A percentile compares a stretch with the other conserved stretches of the same genome.
These are phyloP conservation scores for Loxodes magnus DNA, from an alignment of 73 alveolate genomes.

Conservation along the genomic window DNA sequence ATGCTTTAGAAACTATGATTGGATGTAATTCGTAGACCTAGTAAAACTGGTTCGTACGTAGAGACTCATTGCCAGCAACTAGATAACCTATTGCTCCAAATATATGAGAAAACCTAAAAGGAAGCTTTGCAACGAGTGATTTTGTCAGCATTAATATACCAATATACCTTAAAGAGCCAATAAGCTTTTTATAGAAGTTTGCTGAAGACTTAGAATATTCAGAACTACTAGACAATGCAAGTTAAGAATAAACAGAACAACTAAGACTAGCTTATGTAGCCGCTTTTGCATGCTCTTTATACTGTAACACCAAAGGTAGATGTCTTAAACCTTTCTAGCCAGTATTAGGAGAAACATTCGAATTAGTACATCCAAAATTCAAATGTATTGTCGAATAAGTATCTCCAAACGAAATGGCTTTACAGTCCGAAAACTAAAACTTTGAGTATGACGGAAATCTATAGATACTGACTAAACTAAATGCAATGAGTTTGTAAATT, in stretches of 20 bases:
- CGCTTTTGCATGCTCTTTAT: slow-evolving; percentile 20
- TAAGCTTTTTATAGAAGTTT: slow-evolving; percentile 25
- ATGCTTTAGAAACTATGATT: no score
- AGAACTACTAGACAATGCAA: slow-evolving; percentile 32
- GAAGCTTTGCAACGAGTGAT: no score
- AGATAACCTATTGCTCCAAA: no score
- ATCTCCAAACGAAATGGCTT: slow-evolving; percentile 89
- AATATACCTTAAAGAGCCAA: slow-evolving; percentile 33
- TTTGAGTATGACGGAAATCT: slow-evolving; percentile 16
- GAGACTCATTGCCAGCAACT: no score
- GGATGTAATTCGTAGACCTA: no score
- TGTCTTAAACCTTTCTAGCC: slow-evolving; percentile 69
- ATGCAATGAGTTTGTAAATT: not conserved
- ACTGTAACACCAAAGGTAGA: slow-evolving; percentile 22
- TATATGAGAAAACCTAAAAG: no score
- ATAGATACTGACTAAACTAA: not conserved
- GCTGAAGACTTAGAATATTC: slow-evolving; percentile 30
- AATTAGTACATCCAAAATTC: slow-evolving; percentile 42
- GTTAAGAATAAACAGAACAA: slow-evolving; percentile 5
- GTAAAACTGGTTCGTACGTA: no score
- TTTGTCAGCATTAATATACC: no score
- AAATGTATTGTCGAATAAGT: slow-evolving; percentile 76
- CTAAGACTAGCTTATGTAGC: slow-evolving; percentile 36
- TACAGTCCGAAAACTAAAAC: slow-evolving; percentile 41
- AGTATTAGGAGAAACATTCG: slow-evolving; percentile 77